Conservation (phyloP, 1,284 basidiomycete genomes). For the Cryptococcus deneoformans region DNA sequence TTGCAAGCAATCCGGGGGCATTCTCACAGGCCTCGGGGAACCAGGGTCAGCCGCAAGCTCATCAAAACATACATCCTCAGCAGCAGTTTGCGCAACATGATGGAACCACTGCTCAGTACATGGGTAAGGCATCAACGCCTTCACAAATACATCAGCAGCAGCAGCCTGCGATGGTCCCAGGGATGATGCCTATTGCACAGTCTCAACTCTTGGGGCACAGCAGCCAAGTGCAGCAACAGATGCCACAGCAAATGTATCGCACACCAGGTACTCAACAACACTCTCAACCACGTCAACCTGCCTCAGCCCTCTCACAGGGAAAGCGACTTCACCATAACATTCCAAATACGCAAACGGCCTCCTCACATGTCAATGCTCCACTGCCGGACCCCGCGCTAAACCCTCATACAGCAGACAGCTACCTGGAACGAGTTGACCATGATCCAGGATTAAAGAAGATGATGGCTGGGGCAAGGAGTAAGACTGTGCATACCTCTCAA, state of each 20-base stretch:
- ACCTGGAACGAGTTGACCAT: slow-evolving; percentile 38
- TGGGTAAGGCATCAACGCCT: slow-evolving; percentile 3
- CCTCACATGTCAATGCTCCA: slow-evolving; percentile 5
- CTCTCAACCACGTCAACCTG: background rate
- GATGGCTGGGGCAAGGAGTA: slow-evolving; percentile 26
- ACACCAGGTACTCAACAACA: background rate
- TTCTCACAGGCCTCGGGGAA: slow-evolving; percentile 3
- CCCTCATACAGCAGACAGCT: slow-evolving; percentile 30
- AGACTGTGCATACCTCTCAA: slow-evolving; percentile 25
- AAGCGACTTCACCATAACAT: background rate
- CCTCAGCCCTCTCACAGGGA: background rate
- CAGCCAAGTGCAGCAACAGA: background rate
- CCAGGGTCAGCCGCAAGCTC: background rate
- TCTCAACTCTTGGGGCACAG: background rate
- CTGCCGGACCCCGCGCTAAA: slow-evolving; percentile 7
- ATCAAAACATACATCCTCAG: slow-evolving; percentile 6
- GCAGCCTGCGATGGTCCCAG: slow-evolving; percentile 9
- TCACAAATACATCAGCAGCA: background rate
- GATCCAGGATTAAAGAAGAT: slow-evolving; percentile 35
- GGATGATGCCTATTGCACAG: slow-evolving; percentile 13
- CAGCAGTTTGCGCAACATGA: slow-evolving; percentile 3
- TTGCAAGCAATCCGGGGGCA: slow-evolving; percentile 9
- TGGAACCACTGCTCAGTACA: background rate
- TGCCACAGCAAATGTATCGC: background rate
- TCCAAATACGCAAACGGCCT: slow-evolving; percentile 4